Base-by-base conservation (phyloP, 176 grass and related monocot species). In the Chrysopogon serrulatus region DNA sequence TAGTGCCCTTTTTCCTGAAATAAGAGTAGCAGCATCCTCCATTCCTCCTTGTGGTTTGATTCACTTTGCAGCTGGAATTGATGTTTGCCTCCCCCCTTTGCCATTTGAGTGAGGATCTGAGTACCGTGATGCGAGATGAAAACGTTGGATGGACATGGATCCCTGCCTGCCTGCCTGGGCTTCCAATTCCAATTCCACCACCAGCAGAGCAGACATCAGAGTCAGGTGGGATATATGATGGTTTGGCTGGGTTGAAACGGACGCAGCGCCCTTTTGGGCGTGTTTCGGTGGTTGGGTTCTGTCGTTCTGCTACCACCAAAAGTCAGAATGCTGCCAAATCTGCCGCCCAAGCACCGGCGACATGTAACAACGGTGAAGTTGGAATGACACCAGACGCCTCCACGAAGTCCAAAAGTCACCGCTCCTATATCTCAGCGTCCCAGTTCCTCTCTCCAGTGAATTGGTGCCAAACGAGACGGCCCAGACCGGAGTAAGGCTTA, bases 11-110 rank as follows among this genome's bases (percentile, higher is more conserved):
- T 85, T 57, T n/a, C 51, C 77, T 65, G 79, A 78, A 93, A 88
- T 90, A 93, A 87, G 37, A 65, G 86, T 88, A 86, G 48, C 88
- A 90, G 83, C 73, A 26, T 74, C 74, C 9, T 40, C 6, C 6
- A 4, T 39, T 62, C 11, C 24, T 57, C 19, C 15, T 79, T 45
- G 19, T 54, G 19, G 31, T 73, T 60, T 8, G 39, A 40, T 1
- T 61, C 24, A 61, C 12, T 14, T 61, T 72, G 6, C 70, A 30
- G 42, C 41, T 19, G 42, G 3, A 36, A 67, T 11, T 37, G 33
- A 5, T 19, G 19, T 67, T 67, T 67, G 65, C 33, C 65, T 18
- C 21, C 39, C 4, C 6, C 3, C 39, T 26, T 15, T 27, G 67
- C 1, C 67, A 53, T 53, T 53, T 1, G 21, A 43, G 8, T 71